Evolutionary conservation across 306 rosid genomes (phyloP).

Genomic region (Castanopsis chinensis): DNA sequence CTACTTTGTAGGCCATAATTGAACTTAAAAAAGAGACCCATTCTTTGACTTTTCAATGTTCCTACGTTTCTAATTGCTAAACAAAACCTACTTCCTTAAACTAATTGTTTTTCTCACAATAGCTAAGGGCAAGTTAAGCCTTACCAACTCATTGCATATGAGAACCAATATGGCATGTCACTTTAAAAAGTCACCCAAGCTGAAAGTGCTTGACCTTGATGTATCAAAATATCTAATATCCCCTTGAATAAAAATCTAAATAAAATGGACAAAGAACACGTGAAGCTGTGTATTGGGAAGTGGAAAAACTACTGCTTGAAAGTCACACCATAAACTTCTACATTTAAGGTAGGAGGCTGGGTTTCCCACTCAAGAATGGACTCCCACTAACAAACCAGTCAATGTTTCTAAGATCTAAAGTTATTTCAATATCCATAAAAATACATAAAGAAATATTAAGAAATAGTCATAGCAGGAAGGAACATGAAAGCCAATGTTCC

Average conservation of each 20-base stretch:
- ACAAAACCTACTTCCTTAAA: not conserved
- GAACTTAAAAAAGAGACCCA: not conserved
- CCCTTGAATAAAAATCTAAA: not conserved
- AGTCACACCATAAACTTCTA: not conserved
- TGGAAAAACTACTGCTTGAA: conserved; percentile 2
- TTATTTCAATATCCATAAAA: not conserved
- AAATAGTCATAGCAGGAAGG: not conserved
- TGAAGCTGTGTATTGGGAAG: not conserved
- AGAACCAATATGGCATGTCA: not conserved
- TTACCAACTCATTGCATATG: not conserved
- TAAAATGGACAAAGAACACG: not conserved
- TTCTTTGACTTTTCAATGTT: not conserved
- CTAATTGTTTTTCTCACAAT: not conserved
- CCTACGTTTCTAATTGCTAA: not conserved
- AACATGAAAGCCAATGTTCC: not conserved
- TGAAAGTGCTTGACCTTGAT: not conserved
- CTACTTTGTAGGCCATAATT: not conserved
- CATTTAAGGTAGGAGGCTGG: not conserved
- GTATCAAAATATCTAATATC: not conserved
- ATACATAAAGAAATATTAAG: not conserved
- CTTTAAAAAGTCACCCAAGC: not conserved
- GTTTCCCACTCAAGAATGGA: not conserved
- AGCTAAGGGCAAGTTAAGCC: not conserved
- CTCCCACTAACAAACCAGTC: not conserved
- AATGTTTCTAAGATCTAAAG: not conserved